phyloP scores from a whole-genome alignment of 1,284 basidiomycete species.

The Anthracocystis walkeri region DNA sequence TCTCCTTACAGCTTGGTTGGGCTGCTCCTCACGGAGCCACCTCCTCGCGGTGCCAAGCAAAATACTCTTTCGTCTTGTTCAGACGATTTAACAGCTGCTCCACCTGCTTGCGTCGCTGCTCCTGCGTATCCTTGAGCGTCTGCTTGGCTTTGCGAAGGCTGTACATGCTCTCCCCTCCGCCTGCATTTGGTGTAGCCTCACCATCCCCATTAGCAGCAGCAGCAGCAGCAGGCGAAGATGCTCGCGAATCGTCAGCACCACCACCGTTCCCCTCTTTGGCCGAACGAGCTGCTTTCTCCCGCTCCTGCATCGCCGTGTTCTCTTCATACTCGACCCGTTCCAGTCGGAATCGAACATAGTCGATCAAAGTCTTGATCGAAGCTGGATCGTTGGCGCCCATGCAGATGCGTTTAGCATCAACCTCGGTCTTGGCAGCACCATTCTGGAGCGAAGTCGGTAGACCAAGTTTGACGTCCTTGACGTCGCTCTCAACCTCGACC shows the following conservation, averaged over 20 bases:
- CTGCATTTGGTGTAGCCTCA: not conserved
- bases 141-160: slow-evolving; percentile 45
- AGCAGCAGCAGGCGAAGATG: not conserved
- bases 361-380: slow-evolving; percentile 36
- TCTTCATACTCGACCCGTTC: slow-evolving; percentile 49
- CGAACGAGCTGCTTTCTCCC: slow-evolving; percentile 19
- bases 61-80: slow-evolving; percentile 47
- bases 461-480: slow-evolving; percentile 11
- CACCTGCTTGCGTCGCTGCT: slow-evolving; percentile 36
- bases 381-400: slow-evolving; percentile 51
- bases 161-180: slow-evolving; percentile 35
- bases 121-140: slow-evolving; percentile 48
- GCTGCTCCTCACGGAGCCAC: slow-evolving; percentile 17
- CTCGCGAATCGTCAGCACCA: not conserved
- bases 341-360: slow-evolving; percentile 35
- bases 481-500: not conserved
- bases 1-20: not conserved
- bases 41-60: slow-evolving; percentile 54
- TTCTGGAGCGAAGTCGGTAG: slow-evolving; percentile 16
- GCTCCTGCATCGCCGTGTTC: slow-evolving; percentile 36
- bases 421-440: not conserved
- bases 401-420: slow-evolving; percentile 22
- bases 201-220: not conserved
- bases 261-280: slow-evolving; percentile 13
- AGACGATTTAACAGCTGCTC: slow-evolving; percentile 38